Evolutionary conservation across 2,329 filamentous ascomycete genomes (phyloP), one percentile per base, ranked within the genome.

Genomic region (Stachybotrys elegans): DNA sequence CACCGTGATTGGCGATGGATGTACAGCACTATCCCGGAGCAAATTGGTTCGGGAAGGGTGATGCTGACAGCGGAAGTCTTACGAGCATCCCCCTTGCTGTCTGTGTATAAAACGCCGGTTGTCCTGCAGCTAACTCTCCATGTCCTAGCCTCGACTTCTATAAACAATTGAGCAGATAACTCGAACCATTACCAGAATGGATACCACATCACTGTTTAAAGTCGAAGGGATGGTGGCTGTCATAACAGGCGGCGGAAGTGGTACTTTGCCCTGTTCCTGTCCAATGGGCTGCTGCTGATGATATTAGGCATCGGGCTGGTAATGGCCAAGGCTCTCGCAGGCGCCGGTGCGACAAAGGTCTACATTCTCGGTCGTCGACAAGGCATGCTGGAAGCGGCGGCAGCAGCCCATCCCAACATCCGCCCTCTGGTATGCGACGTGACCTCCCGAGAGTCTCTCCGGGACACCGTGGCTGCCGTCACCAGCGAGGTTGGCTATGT

Each of bases 401-500:
- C 70, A 2, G 52, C 62, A 14, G 58, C 62, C 1, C 60, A 72
- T 43, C 58, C 59, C 49, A 62, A 56, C 17, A 49, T 57, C 17
- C 57, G 71, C 17, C 66, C 72, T 0, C 42, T 75, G 8, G 53
- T 56, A 44, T 69, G 69, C 54, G 72, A 75, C 47, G 70, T 75
- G 22, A 69, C 69, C 6, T 72, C 67, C 31, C 57, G 75, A 70
- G 55, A 69, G 56, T 49, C 75, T 73, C 66, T 79, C 3, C 75
- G 77, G 16, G 59, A 75, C 23, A 83, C 84, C 51, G 83, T 79
- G 20, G 49, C 55, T 4, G 70, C 67, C 37, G 67, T 90, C 39
- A 67, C 73, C 35, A 63, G 66, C 25, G 79, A 81, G 37, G 74
- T 80, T 46, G 78, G 78, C 32, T 74, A 78, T 56, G 71, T 90